phyloP scores from a whole-genome alignment of 2,329 filamentous ascomycete genomes.

The Ascochyta clinopodiicola region DNA sequence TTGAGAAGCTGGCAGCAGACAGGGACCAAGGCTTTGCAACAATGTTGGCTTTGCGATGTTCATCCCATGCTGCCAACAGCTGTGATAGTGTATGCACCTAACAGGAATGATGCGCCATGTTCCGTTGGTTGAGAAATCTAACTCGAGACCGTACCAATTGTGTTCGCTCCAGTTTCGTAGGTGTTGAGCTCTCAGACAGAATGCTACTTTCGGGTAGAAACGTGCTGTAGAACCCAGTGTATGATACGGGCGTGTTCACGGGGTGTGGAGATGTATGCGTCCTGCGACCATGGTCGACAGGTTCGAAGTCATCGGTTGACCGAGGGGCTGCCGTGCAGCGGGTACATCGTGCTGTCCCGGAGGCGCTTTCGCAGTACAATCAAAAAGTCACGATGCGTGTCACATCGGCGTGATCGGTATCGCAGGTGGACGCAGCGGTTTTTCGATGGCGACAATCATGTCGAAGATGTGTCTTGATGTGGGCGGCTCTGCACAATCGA shows the following conservation, averaged over 20 bases:
- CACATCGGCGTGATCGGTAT: conserved; percentile 3
- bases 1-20: not conserved
- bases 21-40: not conserved
- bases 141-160: not conserved
- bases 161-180: not conserved
- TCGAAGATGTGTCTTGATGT: conserved; percentile 14
- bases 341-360: conserved; percentile 9
- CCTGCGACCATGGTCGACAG: conserved; percentile 1
- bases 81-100: not conserved
- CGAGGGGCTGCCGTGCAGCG: conserved; percentile 30
- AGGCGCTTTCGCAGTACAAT: not conserved
- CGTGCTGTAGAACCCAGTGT: not conserved
- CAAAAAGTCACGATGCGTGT: not conserved
- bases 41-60: not conserved
- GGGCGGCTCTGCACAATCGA: conserved; percentile 10
- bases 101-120: not conserved
- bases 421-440: not conserved
- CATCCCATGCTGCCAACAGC: not conserved
- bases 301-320: conserved; percentile 17
- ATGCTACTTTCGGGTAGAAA: not conserved
- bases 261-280: not conserved
- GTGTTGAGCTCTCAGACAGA: not conserved
- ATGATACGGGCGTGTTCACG: too few species aligned
- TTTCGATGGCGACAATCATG: conserved; percentile 2
- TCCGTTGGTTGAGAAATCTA: not conserved